Conservation (phyloP, 106 monocot genomes). For the Apostasia shenzhenica region DNA sequence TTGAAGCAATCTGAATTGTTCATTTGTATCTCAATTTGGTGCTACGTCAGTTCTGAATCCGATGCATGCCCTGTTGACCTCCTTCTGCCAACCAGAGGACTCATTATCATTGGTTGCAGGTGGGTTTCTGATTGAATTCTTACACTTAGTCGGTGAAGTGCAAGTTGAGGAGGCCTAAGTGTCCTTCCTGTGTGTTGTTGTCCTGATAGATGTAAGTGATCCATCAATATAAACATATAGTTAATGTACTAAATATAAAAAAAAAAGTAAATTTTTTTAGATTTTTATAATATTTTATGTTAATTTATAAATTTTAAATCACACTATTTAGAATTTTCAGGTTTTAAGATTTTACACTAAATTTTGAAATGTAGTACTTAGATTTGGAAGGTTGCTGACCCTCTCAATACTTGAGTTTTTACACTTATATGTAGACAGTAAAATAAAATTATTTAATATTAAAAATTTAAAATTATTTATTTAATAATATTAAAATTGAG, state of each 20-base stretch:
- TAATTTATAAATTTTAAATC: background rate
- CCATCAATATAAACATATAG: background rate
- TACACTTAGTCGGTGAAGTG: constrained; percentile 8
- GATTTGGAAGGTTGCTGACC: too few relatives aligned
- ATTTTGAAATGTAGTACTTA: too few relatives aligned
- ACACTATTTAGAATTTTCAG: background rate
- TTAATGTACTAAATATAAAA: background rate
- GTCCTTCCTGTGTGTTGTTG: constrained; percentile 14
- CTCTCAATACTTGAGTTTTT: too few relatives aligned
- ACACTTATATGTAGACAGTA: too few relatives aligned
- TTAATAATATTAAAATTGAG: background rate
- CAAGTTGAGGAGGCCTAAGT: constrained; percentile 13
- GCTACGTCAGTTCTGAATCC: constrained; percentile 41
- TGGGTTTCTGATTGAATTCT: constrained; percentile 25
- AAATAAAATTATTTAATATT: too few relatives aligned
- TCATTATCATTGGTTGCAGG: constrained; percentile 11
- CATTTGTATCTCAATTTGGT: background rate
- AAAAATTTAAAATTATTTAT: background rate
- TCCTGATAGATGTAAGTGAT: constrained; percentile 4
- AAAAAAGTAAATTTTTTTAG: background rate
- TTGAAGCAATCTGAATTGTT: too few relatives aligned
- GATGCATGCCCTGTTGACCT: constrained; percentile 33
- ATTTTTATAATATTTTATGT: background rate
- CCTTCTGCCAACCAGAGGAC: constrained; percentile 6
- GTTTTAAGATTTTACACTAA: too few relatives aligned